Evolutionary conservation across 331 rosid species (phyloP), one percentile per base, ranked within the genome.

Genomic region (Saraca asoca): DNA sequence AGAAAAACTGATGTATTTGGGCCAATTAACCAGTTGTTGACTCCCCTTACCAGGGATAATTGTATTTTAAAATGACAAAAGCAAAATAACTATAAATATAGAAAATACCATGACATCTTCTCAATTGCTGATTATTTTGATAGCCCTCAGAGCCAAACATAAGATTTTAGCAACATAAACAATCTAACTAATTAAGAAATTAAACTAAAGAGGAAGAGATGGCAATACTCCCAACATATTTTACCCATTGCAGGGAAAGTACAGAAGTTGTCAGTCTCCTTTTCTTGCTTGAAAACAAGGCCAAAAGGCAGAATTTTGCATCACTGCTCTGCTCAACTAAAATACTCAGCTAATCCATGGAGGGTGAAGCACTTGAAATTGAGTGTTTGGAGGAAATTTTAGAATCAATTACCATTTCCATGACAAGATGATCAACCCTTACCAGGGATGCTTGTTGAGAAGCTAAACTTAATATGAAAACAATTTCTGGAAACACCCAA

Each of bases 1-100:
- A 84, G 95, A 79, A 81, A 90, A 88, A 81, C 77, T 64, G 94
- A 86, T 74, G 94, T 80, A 81, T 78, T 82, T 86, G 91, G 95
- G 84, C 90, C 95, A 88, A 88, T 80, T 86, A 83, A 88, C 92
- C 91, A 81, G 88, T 83, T 78, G 90, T 74, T 84, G 95, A 78
- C 82, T 86, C 99, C 99, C 97, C 97, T 94, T 90, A 90, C 99
- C 98, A 88, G 96, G 95, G 88, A 87, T 57, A 69, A 68, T 75
- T 69, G 17, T 68, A 83, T 83, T 85, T 71, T 64, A 49, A 75
- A 70, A 43, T 81, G 87, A 70, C 62, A 70, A 45, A 62, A 74
- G 49, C 29, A 70, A 80, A 75, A 67, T 35, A 81, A 64, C 76
- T 82, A 57, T 54, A 68, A 73, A 81, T 70, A 72, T 51, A 77